phyloP scores from a whole-genome alignment of 768 basidiomycete species.

The Sporobolomyces roseus region DNA sequence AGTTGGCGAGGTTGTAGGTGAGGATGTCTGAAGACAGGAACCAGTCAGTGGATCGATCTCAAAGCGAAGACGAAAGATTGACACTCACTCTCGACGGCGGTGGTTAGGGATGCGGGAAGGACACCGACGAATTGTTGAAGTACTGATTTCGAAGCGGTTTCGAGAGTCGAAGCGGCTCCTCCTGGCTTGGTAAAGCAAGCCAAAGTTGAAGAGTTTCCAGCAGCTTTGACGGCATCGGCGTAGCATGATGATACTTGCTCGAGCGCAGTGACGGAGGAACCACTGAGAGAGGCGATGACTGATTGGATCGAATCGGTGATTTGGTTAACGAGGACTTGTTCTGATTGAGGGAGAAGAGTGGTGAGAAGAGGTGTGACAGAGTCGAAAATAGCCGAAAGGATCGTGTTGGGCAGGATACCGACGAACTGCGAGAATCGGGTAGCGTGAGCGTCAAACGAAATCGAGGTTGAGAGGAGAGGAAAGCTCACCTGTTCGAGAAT shows the following conservation, averaged over 20 bases:
- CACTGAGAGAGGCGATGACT: slow-evolving; percentile 38
- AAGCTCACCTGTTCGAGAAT: slow-evolving; percentile 39
- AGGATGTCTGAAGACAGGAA: too few relatives aligned
- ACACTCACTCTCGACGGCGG: slow-evolving; percentile 38
- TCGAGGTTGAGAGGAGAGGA: not conserved
- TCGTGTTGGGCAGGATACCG: slow-evolving; percentile 43
- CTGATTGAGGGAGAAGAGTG: slow-evolving; percentile 39
- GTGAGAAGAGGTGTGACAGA: slow-evolving; percentile 41
- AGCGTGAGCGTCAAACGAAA: too few relatives aligned
- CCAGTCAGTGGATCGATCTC: too few relatives aligned
- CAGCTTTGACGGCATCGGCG: slow-evolving; percentile 33
- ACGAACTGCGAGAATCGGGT: slow-evolving; percentile 25
- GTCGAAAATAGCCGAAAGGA: slow-evolving; percentile 39
- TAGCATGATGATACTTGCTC: slow-evolving; percentile 39
- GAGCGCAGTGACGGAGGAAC: slow-evolving; percentile 40
- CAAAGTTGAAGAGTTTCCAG: slow-evolving; percentile 37
- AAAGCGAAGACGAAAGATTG: too few relatives aligned
- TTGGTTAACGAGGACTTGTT: slow-evolving; percentile 33
- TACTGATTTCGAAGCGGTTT: slow-evolving; percentile 40
- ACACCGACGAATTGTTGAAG: slow-evolving; percentile 43
- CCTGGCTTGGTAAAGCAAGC: slow-evolving; percentile 38
- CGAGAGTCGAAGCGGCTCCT: slow-evolving; percentile 38
- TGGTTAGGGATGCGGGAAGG: slow-evolving; percentile 37
- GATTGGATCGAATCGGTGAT: slow-evolving; percentile 38
- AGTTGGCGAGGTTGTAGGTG: slow-evolving; percentile 29